Base-by-base conservation (phyloP, 148 eudicot genomes). In the Dysphania ambrosioides region DNA sequence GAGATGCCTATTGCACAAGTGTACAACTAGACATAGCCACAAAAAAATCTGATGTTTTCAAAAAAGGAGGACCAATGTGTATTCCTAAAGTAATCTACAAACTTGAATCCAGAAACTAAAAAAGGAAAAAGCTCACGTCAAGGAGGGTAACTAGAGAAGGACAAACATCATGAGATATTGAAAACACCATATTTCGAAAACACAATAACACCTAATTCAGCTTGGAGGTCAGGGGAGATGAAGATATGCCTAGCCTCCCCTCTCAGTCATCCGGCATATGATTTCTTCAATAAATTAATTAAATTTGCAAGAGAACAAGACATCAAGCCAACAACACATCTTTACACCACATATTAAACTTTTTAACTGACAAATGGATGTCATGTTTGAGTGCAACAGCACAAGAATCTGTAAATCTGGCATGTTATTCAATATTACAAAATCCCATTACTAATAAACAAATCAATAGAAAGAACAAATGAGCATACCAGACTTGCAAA, bases 401-500 rank as follows among this genome's bases (percentile, higher is more conserved):
- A 58, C 38, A 56, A 68, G 42, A n/a, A 30, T 49, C 60, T 19
- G 5, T n/a, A 34, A n/a, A 61, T 34, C 18, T 2, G 44, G 49
- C 55, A 31, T 31, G 42, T 44, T 35, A 44, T 13, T 18, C n/a
- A 53, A 53, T 11, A 18, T 32, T 1, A 34, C 24, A 63, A 10
- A 30, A 13, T 16, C 13, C 42, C 66, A 62, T 10, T 18, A 64
- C n/a, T 11, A 42, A 34, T 34, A 41, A 64, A 64, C 6, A 21
- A 64, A 7, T 2, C 12, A n/a, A 41, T 16, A 70, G 16, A 34
- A 29, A 75, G 34, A 58, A 55, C 41, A 36, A 10, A 7, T 7
- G 24, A 44, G 72, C 68, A 70, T 90, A 92, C 96, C 97, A 94
- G 63, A 79, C 78, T 84, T 26, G 97, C 96, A 76, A 92, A 94